Evolutionary conservation across 2,329 filamentous ascomycete genomes (phyloP), one percentile per base, ranked within the genome.

Genomic region (Claviceps sp.): DNA sequence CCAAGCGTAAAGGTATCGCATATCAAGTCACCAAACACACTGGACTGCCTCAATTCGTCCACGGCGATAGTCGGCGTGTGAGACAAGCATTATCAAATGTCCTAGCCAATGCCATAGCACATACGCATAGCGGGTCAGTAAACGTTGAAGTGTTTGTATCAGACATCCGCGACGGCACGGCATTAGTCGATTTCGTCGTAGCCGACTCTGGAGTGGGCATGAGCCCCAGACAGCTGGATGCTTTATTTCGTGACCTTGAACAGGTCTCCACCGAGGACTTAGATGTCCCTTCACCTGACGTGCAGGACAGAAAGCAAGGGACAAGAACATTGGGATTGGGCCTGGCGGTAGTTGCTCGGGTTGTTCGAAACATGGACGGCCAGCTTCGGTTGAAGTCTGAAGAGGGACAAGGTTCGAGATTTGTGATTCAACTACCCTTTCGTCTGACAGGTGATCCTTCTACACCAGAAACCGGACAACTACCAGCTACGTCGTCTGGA

Each of bases 331-430:
- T 95, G 1, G 90, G 90, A 0, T 75, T 95, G 9, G 90, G 89
- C 0, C 74, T 95, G n/a, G 89, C 89, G 0, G 75, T 94, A 13
- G 89, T 95, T n/a, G 86, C 87, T 16, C 80, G 89, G 40, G 87
- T 88, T 38, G 76, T 95, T 37, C 79, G 83, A n/a, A 95, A 89
- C 61, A 93, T 95, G 86, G 84, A 91, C 54, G 90, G 89, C 0
- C 89, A 95, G 61, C 67, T 95, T 34, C 81, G 88, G 1, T 70
- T 95, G 1, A 91, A 89, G 60, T 95, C 88, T 0, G 87, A 93
- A 60, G 78, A 85, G 62, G 85, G 85, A 2, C 86, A 84, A 59
- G 89, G 90, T 0, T 90, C 88, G 18, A 77, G 86, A 50, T 95
- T 95, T 57, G 81, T 88, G 20, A 79, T 95, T 24, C 80, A 87